phyloP scores from a whole-genome alignment of 2,329 filamentous ascomycete species.

The Botrytis tulipae region DNA sequence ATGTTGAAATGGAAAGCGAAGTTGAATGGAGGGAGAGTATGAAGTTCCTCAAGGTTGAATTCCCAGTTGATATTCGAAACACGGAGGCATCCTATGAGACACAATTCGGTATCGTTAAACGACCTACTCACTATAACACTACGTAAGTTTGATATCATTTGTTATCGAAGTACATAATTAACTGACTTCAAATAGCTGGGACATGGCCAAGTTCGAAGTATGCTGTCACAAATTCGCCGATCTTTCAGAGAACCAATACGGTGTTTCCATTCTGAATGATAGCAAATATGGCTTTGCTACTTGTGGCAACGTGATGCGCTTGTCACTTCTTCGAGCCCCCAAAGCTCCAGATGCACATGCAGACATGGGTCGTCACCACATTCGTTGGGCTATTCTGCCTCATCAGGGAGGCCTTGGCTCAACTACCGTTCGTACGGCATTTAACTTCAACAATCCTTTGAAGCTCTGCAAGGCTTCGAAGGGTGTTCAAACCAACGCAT shows the following conservation, averaged over 20 bases:
- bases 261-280: conserved; percentile 91
- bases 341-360: conserved; percentile 93
- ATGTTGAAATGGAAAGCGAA: conserved; percentile 75
- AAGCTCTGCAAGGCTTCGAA: conserved; percentile 49
- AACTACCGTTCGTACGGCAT: conserved; percentile 76
- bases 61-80: conserved; percentile 87
- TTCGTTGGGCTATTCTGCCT: conserved; percentile 88
- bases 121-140: conserved; percentile 98
- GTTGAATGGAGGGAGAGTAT: conserved; percentile 98
- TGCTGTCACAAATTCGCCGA: conserved; percentile 95
- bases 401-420: conserved; percentile 71
- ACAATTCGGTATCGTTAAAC: conserved; percentile 82
- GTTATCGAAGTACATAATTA: conserved; percentile 26
- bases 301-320: conserved; percentile 81
- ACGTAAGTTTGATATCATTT: conserved; percentile 47
- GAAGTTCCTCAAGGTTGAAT: conserved; percentile 98
- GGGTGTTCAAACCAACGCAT: conserved; percentile 44
- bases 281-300: conserved; percentile 96
- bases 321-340: conserved; percentile 80
- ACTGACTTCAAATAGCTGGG: conserved; percentile 59
- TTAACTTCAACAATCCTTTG: conserved; percentile 86
- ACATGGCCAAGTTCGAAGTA: conserved; percentile 97
- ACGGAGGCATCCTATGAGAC: conserved; percentile 95
- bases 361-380: conserved; percentile 86
- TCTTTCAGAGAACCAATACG: conserved; percentile 81